A percentile compares a stretch with the other conserved stretches of the same genome.
Conservation (phyloP, 1,284 basidiomycete species). For the Psilocybe mexicana region DNA sequence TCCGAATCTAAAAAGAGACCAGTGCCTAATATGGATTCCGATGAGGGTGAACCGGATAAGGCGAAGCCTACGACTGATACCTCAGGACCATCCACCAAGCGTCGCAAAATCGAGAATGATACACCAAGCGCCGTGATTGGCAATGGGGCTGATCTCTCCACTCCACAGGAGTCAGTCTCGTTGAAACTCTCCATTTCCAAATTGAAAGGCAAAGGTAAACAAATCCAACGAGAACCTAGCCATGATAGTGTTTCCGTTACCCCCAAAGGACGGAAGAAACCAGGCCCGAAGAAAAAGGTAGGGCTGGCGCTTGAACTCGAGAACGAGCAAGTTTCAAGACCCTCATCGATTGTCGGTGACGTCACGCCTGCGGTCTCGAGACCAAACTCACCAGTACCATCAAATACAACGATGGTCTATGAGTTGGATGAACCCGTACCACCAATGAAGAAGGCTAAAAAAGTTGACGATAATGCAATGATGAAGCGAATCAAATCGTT, state of each 20-base stretch:
- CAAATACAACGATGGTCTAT: constrained; percentile 61
- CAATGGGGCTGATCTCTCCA: constrained; percentile 30
- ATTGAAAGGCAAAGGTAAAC: constrained; percentile 39
- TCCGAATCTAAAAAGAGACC: constrained; percentile 53
- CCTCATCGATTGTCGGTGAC: constrained; percentile 59
- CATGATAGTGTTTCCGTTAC: constrained; percentile 39
- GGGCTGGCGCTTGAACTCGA: constrained; percentile 47
- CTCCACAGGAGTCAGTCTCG: constrained; percentile 24
- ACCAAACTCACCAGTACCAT: constrained; percentile 61
- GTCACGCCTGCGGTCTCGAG: constrained; percentile 55
- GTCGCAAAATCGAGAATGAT: constrained; percentile 48
- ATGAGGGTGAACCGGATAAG: constrained; percentile 51
- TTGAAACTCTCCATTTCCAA: constrained; percentile 32
- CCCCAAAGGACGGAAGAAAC: constrained; percentile 42
- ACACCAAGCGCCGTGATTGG: constrained; percentile 19
- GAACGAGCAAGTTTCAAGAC: constrained; percentile 50
- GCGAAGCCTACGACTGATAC: constrained; percentile 26
- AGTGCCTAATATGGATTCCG: constrained; percentile 48
- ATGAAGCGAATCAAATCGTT: constrained; percentile 71
- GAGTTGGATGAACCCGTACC: constrained; percentile 70
- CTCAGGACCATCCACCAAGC: constrained; percentile 46
- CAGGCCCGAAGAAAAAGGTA: constrained; percentile 41
- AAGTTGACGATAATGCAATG: constrained; percentile 70
- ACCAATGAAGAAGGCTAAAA: constrained; percentile 71
- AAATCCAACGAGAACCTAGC: constrained; percentile 34